Evolutionary conservation across 352 stramenopile genomes (phyloP).

Genomic region (Pythium scleroteichum): DNA sequence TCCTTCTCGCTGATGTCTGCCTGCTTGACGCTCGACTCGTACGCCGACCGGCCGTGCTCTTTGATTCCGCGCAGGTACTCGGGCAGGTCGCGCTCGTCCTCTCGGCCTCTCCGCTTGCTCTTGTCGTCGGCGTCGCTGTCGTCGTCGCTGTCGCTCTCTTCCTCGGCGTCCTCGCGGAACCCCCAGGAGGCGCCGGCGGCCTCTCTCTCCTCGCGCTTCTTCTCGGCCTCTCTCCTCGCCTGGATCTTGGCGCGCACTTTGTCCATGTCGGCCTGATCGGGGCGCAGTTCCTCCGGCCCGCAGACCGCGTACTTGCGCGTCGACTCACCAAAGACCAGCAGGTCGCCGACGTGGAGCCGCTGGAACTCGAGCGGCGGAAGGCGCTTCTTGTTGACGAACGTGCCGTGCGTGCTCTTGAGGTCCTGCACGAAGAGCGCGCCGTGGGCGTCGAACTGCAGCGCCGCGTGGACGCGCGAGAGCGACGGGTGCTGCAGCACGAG

Average conservation of each 20-base stretch:
- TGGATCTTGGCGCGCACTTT: slow-evolving; percentile 36
- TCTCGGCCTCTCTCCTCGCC: slow-evolving; percentile 13
- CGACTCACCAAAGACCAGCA: slow-evolving; percentile 88
- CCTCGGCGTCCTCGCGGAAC: slow-evolving; percentile 78
- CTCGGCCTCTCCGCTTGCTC: neutral
- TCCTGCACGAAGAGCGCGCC: slow-evolving; percentile 77
- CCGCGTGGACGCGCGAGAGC: slow-evolving; percentile 75
- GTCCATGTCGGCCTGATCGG: slow-evolving; percentile 73
- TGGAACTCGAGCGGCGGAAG: slow-evolving; percentile 45
- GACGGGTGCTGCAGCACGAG: slow-evolving; percentile 73
- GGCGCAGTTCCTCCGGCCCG: slow-evolving; percentile 64
- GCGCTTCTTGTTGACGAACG: slow-evolving; percentile 84
- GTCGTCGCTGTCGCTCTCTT: slow-evolving; percentile 34
- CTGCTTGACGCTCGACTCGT: slow-evolving; percentile 51
- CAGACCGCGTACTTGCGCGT: slow-evolving; percentile 80
- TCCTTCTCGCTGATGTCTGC: slow-evolving; percentile 67
- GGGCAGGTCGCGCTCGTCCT: slow-evolving; percentile 41
- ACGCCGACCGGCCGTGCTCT: slow-evolving; percentile 39
- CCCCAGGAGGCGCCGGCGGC: slow-evolving; percentile 66
- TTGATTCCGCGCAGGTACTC: slow-evolving; percentile 78
- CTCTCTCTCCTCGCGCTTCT: slow-evolving; percentile 26
- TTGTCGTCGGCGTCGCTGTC: slow-evolving; percentile 31
- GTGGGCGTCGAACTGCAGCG: slow-evolving; percentile 65
- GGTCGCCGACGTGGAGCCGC: slow-evolving; percentile 76
- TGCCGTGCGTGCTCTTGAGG: slow-evolving; percentile 79